Conservation (phyloP, 495 filamentous ascomycete species). For the Hamigera avellanea region DNA sequence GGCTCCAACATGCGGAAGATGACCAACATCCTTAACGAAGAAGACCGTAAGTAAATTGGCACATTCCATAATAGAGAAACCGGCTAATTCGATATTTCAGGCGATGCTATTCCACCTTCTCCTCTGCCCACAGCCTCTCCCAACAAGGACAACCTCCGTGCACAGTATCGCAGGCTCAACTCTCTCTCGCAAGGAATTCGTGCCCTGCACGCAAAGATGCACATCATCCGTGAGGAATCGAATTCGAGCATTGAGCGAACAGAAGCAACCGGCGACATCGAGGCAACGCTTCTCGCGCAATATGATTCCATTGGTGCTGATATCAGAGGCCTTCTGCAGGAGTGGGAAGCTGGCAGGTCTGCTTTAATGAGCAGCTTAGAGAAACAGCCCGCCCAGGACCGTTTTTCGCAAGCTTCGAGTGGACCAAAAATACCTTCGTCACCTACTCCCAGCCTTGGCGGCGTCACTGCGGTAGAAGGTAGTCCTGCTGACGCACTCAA, state of each 20-base stretch:
- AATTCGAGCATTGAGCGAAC: constrained; percentile 62
- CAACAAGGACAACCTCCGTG: constrained; percentile 64
- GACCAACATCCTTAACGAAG: constrained; percentile 60
- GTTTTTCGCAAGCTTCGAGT: constrained; percentile 55
- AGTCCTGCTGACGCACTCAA: constrained; percentile 65
- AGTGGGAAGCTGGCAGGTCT: constrained; percentile 81
- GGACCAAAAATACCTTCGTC: constrained; percentile 62
- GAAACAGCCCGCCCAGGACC: constrained; percentile 36
- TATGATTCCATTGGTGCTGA: constrained; percentile 92
- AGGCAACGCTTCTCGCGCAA: constrained; percentile 65
- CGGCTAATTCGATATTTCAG: constrained; percentile 9
- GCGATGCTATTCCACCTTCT: constrained; percentile 45
- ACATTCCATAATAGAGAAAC: background rate
- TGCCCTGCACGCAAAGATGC: constrained; percentile 88
- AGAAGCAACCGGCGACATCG: constrained; percentile 56
- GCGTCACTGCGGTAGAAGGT: constrained; percentile 75
- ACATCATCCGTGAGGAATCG: constrained; percentile 82
- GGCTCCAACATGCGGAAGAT: constrained; percentile 44
- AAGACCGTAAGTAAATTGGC: constrained; percentile 54
- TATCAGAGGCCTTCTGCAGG: constrained; percentile 67
- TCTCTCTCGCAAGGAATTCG: constrained; percentile 83
- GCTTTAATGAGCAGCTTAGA: constrained; percentile 66
- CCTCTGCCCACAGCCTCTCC: constrained; percentile 62
- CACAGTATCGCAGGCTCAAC: constrained; percentile 75
- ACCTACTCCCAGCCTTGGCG: constrained; percentile 68